These are phyloP conservation scores for Orobanche coerulescens DNA, from an alignment of 257 asterid species.

Conservation along the genomic window DNA sequence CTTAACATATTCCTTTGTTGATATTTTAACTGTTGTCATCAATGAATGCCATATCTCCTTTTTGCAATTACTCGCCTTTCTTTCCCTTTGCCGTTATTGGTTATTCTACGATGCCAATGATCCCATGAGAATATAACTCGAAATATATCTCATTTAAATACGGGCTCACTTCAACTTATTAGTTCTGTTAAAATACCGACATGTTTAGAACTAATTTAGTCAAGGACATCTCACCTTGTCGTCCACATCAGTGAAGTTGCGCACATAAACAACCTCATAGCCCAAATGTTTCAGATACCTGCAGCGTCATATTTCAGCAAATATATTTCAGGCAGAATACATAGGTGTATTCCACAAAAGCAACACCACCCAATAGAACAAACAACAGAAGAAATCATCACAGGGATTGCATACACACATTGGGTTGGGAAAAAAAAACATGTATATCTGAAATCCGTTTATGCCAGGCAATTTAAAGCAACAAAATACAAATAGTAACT, in stretches of 20 bases:
- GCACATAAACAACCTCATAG: slow-evolving; percentile 65
- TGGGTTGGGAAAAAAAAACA: too few species aligned
- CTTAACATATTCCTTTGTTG: neutral
- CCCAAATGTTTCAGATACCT: slow-evolving; percentile 55
- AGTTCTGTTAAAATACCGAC: neutral
- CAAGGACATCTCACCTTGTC: slow-evolving; percentile 50
- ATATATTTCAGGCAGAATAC: neutral
- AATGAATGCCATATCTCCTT: neutral
- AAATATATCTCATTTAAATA: neutral
- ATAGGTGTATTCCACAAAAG: neutral
- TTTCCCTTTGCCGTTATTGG: neutral
- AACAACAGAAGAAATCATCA: neutral
- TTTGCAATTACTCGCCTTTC: neutral
- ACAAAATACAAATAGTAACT: neutral
- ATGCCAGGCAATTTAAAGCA: neutral
- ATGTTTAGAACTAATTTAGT: neutral
- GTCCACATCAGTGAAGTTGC: slow-evolving; percentile 74
- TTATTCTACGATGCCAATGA: neutral
- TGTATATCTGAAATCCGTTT: too few species aligned
- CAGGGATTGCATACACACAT: neutral
- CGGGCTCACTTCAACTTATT: slow-evolving; percentile 2
- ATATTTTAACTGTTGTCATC: neutral
- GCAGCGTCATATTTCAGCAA: slow-evolving; percentile 14
- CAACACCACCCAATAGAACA: neutral
- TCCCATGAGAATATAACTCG: neutral